Conservation (phyloP, 2,329 filamentous ascomycete species). For the Aspergillus spinulosporus region DNA sequence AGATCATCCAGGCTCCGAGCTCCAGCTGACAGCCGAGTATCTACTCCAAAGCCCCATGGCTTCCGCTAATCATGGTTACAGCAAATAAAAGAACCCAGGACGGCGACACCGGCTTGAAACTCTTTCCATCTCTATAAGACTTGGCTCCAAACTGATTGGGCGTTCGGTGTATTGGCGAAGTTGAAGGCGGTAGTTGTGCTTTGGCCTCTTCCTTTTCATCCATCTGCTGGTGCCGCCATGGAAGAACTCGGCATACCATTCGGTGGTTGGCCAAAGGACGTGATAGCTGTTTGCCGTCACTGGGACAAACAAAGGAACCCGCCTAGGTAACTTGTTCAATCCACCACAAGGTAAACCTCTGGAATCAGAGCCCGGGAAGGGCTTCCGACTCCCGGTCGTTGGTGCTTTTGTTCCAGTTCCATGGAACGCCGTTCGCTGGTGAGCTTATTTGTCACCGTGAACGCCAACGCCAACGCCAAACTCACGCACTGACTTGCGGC, state of each 20-base stretch:
- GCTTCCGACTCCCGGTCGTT: not conserved
- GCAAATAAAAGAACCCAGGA: not conserved
- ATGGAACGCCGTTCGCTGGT: not conserved
- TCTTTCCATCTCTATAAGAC: not conserved
- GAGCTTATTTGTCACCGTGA: not conserved
- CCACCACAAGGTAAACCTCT: too few relatives aligned
- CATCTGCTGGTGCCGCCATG: not conserved
- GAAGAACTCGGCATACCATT: too few relatives aligned
- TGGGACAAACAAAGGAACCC: too few relatives aligned
- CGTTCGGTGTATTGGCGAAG: not conserved
- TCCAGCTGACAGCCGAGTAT: too few relatives aligned
- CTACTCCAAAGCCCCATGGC: too few relatives aligned
- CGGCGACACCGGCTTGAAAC: not conserved
- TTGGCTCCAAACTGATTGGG: not conserved
- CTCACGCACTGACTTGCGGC: not conserved
- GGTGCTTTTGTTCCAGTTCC: not conserved
- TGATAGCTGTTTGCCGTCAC: too few relatives aligned
- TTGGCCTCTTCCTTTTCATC: not conserved
- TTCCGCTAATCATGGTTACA: too few relatives aligned
- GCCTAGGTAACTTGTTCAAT: too few relatives aligned
- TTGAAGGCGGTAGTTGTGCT: not conserved
- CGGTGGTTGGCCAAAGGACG: too few relatives aligned
- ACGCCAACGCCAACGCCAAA: not conserved
- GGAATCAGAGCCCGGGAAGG: too few relatives aligned
- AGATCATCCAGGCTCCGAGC: too few relatives aligned